Conservation (phyloP, 2,329 filamentous ascomycete genomes). For the Fusarium globosum region DNA sequence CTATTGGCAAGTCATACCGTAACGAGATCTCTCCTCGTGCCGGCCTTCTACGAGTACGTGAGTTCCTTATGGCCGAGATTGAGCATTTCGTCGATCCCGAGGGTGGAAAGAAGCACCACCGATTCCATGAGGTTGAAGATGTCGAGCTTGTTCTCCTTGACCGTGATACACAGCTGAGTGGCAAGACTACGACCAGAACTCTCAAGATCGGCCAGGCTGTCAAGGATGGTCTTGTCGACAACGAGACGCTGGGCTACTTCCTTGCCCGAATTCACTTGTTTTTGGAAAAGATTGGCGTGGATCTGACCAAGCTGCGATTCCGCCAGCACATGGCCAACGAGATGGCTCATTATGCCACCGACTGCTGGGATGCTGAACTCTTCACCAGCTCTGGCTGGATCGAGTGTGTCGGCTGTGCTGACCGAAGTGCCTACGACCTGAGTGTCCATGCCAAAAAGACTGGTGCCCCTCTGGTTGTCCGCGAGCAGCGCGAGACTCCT, state of each 20-base stretch:
- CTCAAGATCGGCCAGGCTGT: conserved; percentile 90
- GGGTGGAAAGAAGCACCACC: conserved; percentile 91
- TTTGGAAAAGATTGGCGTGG: conserved; percentile 87
- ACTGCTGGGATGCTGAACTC: conserved; percentile 98
- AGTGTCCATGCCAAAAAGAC: conserved; percentile 94
- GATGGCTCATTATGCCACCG: conserved; percentile 89
- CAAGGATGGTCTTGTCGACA: conserved; percentile 84
- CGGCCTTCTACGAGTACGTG: conserved; percentile 91
- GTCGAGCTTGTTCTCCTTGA: conserved; percentile 87
- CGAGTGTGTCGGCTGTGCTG: conserved; percentile 96
- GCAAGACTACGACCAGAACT: conserved; percentile 79
- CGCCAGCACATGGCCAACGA: conserved; percentile 90
- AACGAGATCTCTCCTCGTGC: conserved; percentile 97
- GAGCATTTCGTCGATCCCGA: conserved; percentile 98
- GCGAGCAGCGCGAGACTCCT: conserved; percentile 83
- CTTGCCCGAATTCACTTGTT: conserved; percentile 93
- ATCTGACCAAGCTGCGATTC: conserved; percentile 90
- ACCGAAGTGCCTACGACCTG: conserved; percentile 94
- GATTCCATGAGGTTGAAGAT: conserved; percentile 87
- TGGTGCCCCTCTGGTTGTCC: conserved; percentile 84
- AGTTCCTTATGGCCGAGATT: conserved; percentile 99
- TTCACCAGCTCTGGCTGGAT: conserved; percentile 95
- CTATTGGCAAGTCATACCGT: conserved; percentile 96
- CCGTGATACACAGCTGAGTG: conserved; percentile 84
- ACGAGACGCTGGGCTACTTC: conserved; percentile 98